These are phyloP conservation scores for Entophlyctis luteolus DNA, from an alignment of 192 early-diverging fungal species.

Conservation along the genomic window DNA sequence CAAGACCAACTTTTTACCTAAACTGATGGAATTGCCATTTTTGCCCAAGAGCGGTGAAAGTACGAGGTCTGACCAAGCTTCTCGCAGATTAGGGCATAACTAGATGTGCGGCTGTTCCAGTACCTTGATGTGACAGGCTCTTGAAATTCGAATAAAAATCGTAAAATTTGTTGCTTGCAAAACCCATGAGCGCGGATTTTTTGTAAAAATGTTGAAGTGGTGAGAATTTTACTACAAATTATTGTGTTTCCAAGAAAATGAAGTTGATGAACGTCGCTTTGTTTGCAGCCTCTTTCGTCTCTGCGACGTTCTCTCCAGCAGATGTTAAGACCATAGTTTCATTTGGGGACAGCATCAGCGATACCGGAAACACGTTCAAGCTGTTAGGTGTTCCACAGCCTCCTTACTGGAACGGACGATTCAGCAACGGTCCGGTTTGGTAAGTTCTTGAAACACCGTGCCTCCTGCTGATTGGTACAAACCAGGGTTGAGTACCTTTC, in stretches of 20 bases:
- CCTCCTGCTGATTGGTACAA: too few relatives aligned
- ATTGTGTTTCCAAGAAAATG: too few relatives aligned
- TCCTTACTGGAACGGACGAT: not conserved
- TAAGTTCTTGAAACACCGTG: too few relatives aligned
- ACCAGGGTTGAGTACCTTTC: not conserved
- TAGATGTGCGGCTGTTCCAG: too few relatives aligned
- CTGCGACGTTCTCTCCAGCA: not conserved
- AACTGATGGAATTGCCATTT: conserved; percentile 13
- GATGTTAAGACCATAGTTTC: not conserved
- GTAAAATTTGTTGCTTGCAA: too few relatives aligned
- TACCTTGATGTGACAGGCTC: too few relatives aligned
- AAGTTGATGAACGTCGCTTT: too few relatives aligned
- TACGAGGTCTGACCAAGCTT: not conserved
- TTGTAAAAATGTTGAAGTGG: too few relatives aligned
- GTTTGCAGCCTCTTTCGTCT: not conserved
- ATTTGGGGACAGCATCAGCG: not conserved
- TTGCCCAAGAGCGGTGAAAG: not conserved
- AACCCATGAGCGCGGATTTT: too few relatives aligned
- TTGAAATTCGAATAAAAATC: too few relatives aligned
- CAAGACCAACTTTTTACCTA: not conserved
- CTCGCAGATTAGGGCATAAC: too few relatives aligned
- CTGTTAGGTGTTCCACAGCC: not conserved
- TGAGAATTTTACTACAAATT: too few relatives aligned
- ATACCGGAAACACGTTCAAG: not conserved
- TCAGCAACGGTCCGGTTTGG: not conserved